A percentile compares a stretch with the other conserved stretches of the same genome.
These are phyloP conservation scores for Hymenoscyphus scutula DNA, from an alignment of 2,329 filamentous ascomycete species.

Conservation along the genomic window DNA sequence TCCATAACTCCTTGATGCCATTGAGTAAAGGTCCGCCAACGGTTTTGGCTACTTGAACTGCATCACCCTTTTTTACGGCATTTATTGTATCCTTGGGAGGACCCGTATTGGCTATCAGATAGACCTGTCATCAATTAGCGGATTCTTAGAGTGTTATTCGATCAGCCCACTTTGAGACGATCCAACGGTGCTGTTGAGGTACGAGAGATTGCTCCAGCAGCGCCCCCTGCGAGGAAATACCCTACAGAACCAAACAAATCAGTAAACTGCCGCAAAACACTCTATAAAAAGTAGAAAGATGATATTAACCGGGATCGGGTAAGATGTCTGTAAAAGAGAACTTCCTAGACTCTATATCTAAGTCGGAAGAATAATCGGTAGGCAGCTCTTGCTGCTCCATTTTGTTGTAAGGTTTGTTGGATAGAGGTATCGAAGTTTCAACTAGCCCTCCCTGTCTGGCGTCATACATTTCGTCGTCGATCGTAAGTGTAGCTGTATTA, in stretches of 20 bases:
- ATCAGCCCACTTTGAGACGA: slow-evolving; percentile 64
- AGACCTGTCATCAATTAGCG: slow-evolving; percentile 54
- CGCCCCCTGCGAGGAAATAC: slow-evolving; percentile 94
- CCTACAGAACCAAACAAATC: slow-evolving; percentile 44
- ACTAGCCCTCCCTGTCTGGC: slow-evolving; percentile 18
- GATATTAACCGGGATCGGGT: slow-evolving; percentile 62
- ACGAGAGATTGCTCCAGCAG: slow-evolving; percentile 90
- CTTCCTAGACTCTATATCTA: slow-evolving; percentile 22
- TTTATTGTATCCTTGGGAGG: slow-evolving; percentile 55
- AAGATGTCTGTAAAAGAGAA: slow-evolving; percentile 42
- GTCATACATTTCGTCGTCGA: slow-evolving; percentile 20
- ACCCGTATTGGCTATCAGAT: slow-evolving; percentile 87
- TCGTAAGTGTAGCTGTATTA: slow-evolving; percentile 3
- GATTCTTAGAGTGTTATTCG: neutral
- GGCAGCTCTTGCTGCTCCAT: slow-evolving; percentile 13
- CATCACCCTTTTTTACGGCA: slow-evolving; percentile 68
- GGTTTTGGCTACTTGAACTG: slow-evolving; percentile 62
- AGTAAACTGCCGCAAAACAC: neutral
- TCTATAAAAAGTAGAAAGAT: slow-evolving; percentile 10
- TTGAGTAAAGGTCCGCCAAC: slow-evolving; percentile 67
- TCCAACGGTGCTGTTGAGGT: slow-evolving; percentile 95
- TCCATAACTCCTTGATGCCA: slow-evolving; percentile 77
- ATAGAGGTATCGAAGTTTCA: slow-evolving; percentile 7
- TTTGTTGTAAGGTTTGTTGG: neutral
- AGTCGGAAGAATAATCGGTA: slow-evolving; percentile 20